phyloP scores from a whole-genome alignment of 2,329 filamentous ascomycete species.

The Rutstroemia sp. region DNA sequence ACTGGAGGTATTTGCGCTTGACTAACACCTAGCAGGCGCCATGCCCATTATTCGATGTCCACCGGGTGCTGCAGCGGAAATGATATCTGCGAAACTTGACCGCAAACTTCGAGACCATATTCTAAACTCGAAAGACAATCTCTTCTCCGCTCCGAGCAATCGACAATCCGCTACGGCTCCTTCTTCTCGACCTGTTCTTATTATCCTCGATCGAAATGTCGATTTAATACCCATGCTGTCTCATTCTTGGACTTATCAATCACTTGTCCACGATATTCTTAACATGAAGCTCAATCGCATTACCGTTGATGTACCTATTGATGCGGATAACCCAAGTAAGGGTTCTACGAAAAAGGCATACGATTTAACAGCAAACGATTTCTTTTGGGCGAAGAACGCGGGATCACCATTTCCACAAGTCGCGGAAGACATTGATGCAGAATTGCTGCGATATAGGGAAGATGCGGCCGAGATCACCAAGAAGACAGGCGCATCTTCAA shows the following conservation, averaged over 20 bases:
- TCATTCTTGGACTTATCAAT: constrained; percentile 88
- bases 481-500: constrained; percentile 85
- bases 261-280: constrained; percentile 70
- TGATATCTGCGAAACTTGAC: constrained; percentile 90
- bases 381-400: constrained; percentile 94
- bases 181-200: constrained; percentile 75
- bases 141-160: constrained; percentile 62
- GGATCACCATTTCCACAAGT: constrained; percentile 89
- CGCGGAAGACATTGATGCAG: constrained; percentile 89
- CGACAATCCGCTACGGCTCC: constrained; percentile 54
- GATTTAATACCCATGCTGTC: constrained; percentile 98
- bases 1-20: background rate
- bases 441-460: constrained; percentile 90
- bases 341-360: constrained; percentile 81
- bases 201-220: constrained; percentile 91
- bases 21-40: constrained; percentile 48
- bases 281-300: constrained; percentile 87
- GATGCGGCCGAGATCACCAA: constrained; percentile 91
- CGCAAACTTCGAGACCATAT: constrained; percentile 94
- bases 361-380: constrained; percentile 82
- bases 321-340: constrained; percentile 68
- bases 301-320: constrained; percentile 76
- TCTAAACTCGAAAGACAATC: constrained; percentile 93
- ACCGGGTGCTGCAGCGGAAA: constrained; percentile 85
- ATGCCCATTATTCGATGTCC: constrained; percentile 95